phyloP scores from a whole-genome alignment of 352 stramenopile species.

The Peronospora tabacina region DNA sequence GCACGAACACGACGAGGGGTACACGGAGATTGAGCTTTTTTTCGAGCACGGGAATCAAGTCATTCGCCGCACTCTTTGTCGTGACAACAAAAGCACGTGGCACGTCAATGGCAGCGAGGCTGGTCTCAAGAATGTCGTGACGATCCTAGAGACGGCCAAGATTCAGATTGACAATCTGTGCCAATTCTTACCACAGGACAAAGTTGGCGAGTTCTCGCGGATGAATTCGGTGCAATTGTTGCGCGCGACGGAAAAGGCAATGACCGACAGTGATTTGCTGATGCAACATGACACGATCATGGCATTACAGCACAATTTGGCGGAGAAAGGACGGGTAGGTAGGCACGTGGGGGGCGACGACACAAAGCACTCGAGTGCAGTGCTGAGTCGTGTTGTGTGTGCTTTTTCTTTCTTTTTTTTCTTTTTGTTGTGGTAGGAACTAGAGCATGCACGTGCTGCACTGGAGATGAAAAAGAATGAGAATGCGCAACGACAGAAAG shows the following conservation, averaged over 20 bases:
- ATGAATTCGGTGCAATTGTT: conserved; percentile 77
- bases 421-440: no score
- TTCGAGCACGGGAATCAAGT: conserved; percentile 67
- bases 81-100: conserved; percentile 83
- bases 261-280: conserved; percentile 64
- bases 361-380: not conserved
- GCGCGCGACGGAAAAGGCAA: conserved; percentile 68
- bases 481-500: conserved; percentile 69
- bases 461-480: conserved; percentile 82
- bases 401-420: not conserved
- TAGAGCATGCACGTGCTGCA: conserved; percentile 50
- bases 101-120: conserved; percentile 62
- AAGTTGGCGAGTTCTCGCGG: conserved; percentile 87
- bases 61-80: conserved; percentile 89
- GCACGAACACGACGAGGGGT: conserved; percentile 78
- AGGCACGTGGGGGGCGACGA: not conserved
- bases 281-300: conserved; percentile 74
- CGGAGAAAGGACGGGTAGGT: conserved; percentile 55
- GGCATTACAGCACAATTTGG: conserved; percentile 65
- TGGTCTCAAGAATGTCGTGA: conserved; percentile 58
- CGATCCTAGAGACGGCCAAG: conserved; percentile 79
- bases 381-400: conserved; percentile 1
- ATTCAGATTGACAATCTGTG: conserved; percentile 98
- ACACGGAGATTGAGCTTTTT: conserved; percentile 92
- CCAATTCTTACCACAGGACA: conserved; percentile 98